Base-by-base conservation (phyloP, 1,284 basidiomycete species). In the Sphagnurus paluster region DNA sequence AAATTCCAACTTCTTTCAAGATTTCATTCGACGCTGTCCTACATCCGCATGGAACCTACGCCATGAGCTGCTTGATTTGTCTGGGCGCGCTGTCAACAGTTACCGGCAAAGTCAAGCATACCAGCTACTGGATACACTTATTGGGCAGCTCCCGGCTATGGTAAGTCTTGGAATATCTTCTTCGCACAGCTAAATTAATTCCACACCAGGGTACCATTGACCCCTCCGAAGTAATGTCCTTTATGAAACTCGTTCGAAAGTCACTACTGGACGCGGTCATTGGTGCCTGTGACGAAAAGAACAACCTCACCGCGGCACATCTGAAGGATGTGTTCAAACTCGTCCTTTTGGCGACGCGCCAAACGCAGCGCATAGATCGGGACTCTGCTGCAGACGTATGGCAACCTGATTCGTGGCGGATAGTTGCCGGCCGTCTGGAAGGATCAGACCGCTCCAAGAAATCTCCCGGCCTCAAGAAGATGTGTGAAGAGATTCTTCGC, bases 291-390 rank as follows among this genome's bases (percentile, higher is more conserved):
- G 62, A 71, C 2, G 71, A 77, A 17, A 68, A 73, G 11, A 56
- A 61, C 17, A 65, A 70, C 3, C 67, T 89, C 45, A 87, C 82
- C 21, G 74, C 86, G 1, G 66, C 79, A 6, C 85, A 93, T 48
- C 64, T 89, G 58, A 96, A 93, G 65, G 89, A 93, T 23, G 66
- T 93, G 11, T 67, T 92, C 50, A 95, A 93, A 64, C 71, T 91
- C 42, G 82, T 74, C 0, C 68, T 92, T 5, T 66, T 79, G 16
- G 79, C 82, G 26, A 74, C 83, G 9, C 82, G 92, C 41, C 81
- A 86, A 48, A 82, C 82, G 37, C 79, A 76, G 49, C 74, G 69
- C 17, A 60, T 79, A 16, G 21, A 50, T 24, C 51, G 64, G 5
- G 54, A 64, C 20, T 56, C 62, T 5, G 50, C 60, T 24, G 35